These are phyloP conservation scores for Kodamaea suecica DNA, from an alignment of 1,139 yeast species.

Conservation along the genomic window DNA sequence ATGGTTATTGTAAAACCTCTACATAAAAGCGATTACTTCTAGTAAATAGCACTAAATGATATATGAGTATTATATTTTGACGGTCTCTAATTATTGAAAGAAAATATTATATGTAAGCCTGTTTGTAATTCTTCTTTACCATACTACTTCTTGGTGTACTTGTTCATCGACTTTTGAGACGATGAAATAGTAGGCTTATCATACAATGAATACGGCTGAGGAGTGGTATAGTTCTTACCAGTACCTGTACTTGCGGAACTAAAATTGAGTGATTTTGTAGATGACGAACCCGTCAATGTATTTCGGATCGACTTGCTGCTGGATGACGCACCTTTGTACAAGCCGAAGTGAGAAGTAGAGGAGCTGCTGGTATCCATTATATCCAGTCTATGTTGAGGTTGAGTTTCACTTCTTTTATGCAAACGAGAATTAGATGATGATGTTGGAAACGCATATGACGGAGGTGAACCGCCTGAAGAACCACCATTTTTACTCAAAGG, in stretches of 20 bases:
- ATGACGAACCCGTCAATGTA: neutral
- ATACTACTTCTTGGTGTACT: conserved; percentile 14
- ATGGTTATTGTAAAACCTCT: no score
- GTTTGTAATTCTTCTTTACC: no score
- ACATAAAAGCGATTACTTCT: no score
- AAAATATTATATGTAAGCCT: no score
- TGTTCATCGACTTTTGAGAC: conserved; percentile 35
- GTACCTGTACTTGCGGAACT: conserved; percentile 2
- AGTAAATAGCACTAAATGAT: no score
- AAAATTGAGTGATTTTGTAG: conserved; percentile 1
- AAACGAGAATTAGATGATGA: conserved; percentile 10
- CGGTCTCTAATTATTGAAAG: neutral
- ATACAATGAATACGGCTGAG: conserved; percentile 21
- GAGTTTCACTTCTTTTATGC: neutral
- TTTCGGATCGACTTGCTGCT: neutral
- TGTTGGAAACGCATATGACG: conserved; percentile 9
- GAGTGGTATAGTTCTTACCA: conserved; percentile 15
- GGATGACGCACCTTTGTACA: conserved; percentile 1
- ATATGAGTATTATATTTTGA: no score
- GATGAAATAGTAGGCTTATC: conserved; percentile 47
- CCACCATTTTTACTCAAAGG: neutral
- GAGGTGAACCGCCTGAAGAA: conserved; percentile 3
- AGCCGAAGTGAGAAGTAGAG: neutral
- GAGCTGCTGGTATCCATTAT: neutral
- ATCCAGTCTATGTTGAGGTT: neutral